These are phyloP conservation scores for Xenoacremonium recifei DNA, from an alignment of 2,329 filamentous ascomycete species.

Conservation along the genomic window DNA sequence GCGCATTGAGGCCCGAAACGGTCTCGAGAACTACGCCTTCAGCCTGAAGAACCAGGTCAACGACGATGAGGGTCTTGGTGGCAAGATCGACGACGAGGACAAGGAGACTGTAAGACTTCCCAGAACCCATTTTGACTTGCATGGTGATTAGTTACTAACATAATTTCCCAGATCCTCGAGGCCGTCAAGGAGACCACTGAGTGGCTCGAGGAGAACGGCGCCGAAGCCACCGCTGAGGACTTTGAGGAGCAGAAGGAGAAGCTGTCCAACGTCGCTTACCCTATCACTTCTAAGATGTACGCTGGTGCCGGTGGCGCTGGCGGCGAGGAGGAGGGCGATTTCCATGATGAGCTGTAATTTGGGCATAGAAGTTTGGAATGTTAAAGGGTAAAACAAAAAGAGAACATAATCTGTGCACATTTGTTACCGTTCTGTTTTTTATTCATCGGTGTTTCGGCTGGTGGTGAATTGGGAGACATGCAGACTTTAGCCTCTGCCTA, in stretches of 20 bases:
- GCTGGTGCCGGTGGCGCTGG: slow-evolving; percentile 60
- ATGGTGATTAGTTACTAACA: slow-evolving; percentile 34
- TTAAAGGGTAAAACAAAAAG: slow-evolving; percentile 18
- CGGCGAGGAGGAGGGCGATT: slow-evolving; percentile 63
- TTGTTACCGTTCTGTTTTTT: too few species aligned
- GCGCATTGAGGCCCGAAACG: slow-evolving; percentile 95
- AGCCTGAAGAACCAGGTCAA: slow-evolving; percentile 99
- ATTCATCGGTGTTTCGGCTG: slow-evolving; percentile 29
- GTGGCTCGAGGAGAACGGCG: slow-evolving; percentile 95
- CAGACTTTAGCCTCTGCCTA: slow-evolving; percentile 18
- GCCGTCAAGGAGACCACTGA: slow-evolving; percentile 96
- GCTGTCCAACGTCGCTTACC: slow-evolving; percentile 92
- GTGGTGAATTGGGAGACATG: slow-evolving; percentile 21
- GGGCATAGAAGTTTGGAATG: slow-evolving; percentile 30
- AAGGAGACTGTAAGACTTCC: slow-evolving; percentile 80
- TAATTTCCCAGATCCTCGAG: slow-evolving; percentile 68
- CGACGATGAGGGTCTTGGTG: slow-evolving; percentile 93
- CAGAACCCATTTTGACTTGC: too few species aligned
- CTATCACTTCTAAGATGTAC: slow-evolving; percentile 98
- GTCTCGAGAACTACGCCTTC: slow-evolving; percentile 98
- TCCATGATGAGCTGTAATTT: slow-evolving; percentile 79
- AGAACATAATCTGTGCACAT: slow-evolving; percentile 22
- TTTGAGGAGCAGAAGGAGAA: slow-evolving; percentile 99
- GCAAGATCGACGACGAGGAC: slow-evolving; percentile 98
- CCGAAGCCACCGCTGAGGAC: slow-evolving; percentile 83